phyloP scores from a whole-genome alignment of 352 stramenopile species.

The Globisporangium paroecandrum region DNA sequence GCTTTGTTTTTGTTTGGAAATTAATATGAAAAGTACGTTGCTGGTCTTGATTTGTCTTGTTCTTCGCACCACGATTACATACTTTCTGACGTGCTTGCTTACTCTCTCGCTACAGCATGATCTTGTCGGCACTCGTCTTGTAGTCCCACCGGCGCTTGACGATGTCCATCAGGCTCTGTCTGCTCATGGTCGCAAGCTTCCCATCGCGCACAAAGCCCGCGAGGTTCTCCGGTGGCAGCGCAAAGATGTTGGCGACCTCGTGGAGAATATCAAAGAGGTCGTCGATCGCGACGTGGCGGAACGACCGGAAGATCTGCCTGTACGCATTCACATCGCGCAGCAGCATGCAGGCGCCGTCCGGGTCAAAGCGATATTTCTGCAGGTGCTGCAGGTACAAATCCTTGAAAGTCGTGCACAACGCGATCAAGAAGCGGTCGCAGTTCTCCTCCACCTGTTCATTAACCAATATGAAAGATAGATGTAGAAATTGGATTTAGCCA shows the following conservation, averaged over 20 bases:
- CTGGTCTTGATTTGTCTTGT: neutral
- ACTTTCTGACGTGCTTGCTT: neutral
- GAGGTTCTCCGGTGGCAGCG: constrained; percentile 72
- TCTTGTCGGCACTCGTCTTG: constrained; percentile 75
- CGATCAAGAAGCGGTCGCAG: constrained; percentile 54
- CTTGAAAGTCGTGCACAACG: constrained; percentile 57
- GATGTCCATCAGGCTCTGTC: constrained; percentile 55
- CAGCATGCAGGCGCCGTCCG: constrained; percentile 77
- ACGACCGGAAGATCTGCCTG: constrained; percentile 57
- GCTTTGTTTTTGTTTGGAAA: neutral
- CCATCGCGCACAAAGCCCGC: constrained; percentile 72
- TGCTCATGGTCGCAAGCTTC: constrained; percentile 59
- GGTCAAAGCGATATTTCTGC: constrained; percentile 75
- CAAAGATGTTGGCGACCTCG: constrained; percentile 79
- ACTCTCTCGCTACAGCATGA: constrained; percentile 33
- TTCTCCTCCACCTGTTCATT: constrained; percentile 52
- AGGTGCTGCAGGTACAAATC: constrained; percentile 73
- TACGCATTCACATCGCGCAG: constrained; percentile 78
- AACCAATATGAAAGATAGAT: neutral
- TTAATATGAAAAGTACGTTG: neutral
- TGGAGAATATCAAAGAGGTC: constrained; percentile 76
- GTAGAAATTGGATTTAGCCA: neutral
- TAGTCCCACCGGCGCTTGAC: constrained; percentile 83
- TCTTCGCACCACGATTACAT: neutral
- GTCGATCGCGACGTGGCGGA: constrained; percentile 43